A percentile compares a stretch with the other conserved stretches of the same genome.
Conservation (phyloP, 1,284 basidiomycete species). For the Megacollybia platyphylla region DNA sequence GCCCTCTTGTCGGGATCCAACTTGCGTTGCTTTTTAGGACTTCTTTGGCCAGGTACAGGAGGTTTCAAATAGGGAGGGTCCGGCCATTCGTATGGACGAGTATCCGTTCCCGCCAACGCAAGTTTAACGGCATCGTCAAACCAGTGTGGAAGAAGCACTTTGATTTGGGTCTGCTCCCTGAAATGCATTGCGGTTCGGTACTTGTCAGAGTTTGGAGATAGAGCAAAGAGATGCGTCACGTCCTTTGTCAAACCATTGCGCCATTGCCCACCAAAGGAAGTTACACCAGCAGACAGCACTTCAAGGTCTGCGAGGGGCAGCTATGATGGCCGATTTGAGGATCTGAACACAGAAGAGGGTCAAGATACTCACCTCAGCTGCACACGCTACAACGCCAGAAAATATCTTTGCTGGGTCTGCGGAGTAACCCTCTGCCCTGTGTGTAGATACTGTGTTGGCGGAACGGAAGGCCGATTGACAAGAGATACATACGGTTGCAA, state of each 20-base stretch:
- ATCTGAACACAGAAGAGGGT: background rate
- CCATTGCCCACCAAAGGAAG: slow-evolving; percentile 75
- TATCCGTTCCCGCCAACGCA: slow-evolving; percentile 40
- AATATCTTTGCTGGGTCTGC: slow-evolving; percentile 69
- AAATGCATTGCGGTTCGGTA: slow-evolving; percentile 53
- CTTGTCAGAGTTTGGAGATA: slow-evolving; percentile 35
- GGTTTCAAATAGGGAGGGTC: slow-evolving; percentile 34
- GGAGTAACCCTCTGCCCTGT: slow-evolving; percentile 51
- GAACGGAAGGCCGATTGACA: background rate
- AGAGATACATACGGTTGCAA: slow-evolving; percentile 36
- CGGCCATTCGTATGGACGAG: slow-evolving; percentile 63
- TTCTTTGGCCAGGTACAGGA: slow-evolving; percentile 12
- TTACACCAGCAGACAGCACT: slow-evolving; percentile 60
- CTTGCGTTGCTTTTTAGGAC: slow-evolving; percentile 12
- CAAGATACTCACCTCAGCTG: slow-evolving; percentile 35
- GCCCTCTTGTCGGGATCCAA: slow-evolving; percentile 26
- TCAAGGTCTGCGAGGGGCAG: slow-evolving; percentile 55
- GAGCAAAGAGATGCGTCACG: slow-evolving; percentile 75
- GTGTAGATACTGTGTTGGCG: slow-evolving; percentile 1
- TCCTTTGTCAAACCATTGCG: slow-evolving; percentile 65
- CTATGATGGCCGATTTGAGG: slow-evolving; percentile 16
- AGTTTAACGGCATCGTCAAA: slow-evolving; percentile 69
- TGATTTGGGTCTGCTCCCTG: slow-evolving; percentile 38
- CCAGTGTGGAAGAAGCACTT: slow-evolving; percentile 69
- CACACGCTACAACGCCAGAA: slow-evolving; percentile 67